Evolutionary conservation across 352 stramenopile species (phyloP), one percentile per base, ranked within the genome.

Genomic region (Globisporangium ultimum): DNA sequence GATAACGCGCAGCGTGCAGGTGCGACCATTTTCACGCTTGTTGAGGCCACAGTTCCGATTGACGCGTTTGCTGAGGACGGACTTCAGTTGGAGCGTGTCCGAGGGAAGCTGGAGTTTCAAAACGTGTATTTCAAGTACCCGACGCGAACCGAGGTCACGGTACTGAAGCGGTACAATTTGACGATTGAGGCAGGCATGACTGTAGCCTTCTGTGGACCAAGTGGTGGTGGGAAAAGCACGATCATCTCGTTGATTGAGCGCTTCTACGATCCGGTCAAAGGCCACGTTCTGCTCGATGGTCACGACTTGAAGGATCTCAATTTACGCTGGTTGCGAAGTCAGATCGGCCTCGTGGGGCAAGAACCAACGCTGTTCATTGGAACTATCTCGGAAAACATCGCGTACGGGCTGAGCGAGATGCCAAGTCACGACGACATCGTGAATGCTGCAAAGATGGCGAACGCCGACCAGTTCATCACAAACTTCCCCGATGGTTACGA

Each of bases 401-500:
- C 56, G 11, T 85, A 83, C 52, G 83, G 83, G 14, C 72, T 70
- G 22, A 67, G 73, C 41, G 64, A 77, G 47, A 75, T 74, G 20
- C 78, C 76, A 14, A 59, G 78, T 21, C 71, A 87, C 15, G 80
- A 94, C 58, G 73, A 96, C 17, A 91, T 50, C 93, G 96, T 45
- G 40, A 45, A 10, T 7, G 24, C 47, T 74, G 20, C 12, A 68
- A 74, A 77, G 59, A 63, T 92, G 46, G 91, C 91, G 32, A 97
- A 96, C 67, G 88, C 87, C 0, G 66, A 96, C 64, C 67, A 84
- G 46, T 98, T 98, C 59, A 97, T 97, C 70, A 58, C 58, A 3
- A 48, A 64, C 2, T 91, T 98, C 5, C 73, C 88, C 0, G 78
- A 96, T 21, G 75, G 83, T 24, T 97, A 87, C 70, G 78, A 97